These are phyloP conservation scores for Hymenoscyphus albidus DNA, from an alignment of 2,329 filamentous ascomycete genomes.

Conservation along the genomic window DNA sequence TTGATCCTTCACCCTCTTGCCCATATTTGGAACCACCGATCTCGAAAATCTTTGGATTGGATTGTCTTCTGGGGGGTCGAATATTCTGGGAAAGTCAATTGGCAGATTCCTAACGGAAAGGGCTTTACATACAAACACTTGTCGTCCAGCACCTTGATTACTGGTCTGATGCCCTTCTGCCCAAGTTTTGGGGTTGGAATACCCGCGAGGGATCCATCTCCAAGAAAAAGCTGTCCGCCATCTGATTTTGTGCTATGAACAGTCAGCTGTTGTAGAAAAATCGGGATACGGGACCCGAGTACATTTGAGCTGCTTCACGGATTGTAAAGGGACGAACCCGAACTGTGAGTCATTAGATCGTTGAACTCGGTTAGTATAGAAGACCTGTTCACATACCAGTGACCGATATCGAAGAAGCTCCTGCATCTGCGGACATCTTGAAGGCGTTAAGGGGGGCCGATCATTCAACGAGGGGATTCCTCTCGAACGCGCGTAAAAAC, in stretches of 20 bases:
- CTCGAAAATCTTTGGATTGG: slow-evolving; percentile 83
- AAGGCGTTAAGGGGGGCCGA: slow-evolving; percentile 7
- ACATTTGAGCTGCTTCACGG: slow-evolving; percentile 90
- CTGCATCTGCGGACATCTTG: slow-evolving; percentile 29
- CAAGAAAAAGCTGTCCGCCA: slow-evolving; percentile 87
- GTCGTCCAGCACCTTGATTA: slow-evolving; percentile 95
- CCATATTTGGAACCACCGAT: slow-evolving; percentile 70
- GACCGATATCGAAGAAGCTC: slow-evolving; percentile 37
- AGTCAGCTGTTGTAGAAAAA: slow-evolving; percentile 18
- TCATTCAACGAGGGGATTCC: slow-evolving; percentile 7
- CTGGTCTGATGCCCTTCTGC: slow-evolving; percentile 80
- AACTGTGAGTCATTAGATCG: slow-evolving; percentile 42
- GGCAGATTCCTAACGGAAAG: background rate
- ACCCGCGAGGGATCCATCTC: slow-evolving; percentile 90
- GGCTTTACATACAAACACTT: slow-evolving; percentile 74
- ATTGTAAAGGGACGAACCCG: slow-evolving; percentile 75
- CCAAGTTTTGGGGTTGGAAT: slow-evolving; percentile 79
- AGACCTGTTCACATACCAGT: slow-evolving; percentile 27
- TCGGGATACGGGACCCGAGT: slow-evolving; percentile 30
- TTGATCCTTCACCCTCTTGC: slow-evolving; percentile 94
- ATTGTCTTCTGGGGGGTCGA: slow-evolving; percentile 94
- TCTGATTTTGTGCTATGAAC: slow-evolving; percentile 52
- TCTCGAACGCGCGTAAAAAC: slow-evolving; percentile 13
- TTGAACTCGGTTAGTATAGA: background rate
- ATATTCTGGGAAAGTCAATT: slow-evolving; percentile 60